Evolutionary conservation across 805 yeast genomes (phyloP).

Genomic region (Ogataea pini): DNA sequence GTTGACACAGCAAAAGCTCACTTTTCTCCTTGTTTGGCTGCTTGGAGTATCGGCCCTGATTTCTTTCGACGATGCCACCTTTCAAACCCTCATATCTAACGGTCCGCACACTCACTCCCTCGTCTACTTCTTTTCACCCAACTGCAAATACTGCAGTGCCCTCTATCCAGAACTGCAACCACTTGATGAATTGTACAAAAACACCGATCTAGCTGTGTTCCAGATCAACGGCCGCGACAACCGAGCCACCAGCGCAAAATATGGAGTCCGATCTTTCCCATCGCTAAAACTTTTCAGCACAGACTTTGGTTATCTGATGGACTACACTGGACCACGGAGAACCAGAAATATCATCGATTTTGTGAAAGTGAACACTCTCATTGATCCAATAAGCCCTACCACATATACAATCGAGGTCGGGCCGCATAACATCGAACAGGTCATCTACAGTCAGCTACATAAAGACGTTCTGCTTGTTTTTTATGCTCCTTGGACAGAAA

Average conservation of each 20-base stretch:
- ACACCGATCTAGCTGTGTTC: slow-evolving; percentile 37
- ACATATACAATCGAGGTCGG: slow-evolving; percentile 16
- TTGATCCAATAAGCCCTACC: slow-evolving; percentile 35
- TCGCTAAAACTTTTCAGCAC: slow-evolving; percentile 46
- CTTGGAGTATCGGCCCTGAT: not conserved
- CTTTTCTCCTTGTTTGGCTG: not conserved
- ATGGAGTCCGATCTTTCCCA: slow-evolving; percentile 49
- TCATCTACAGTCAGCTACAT: slow-evolving; percentile 15
- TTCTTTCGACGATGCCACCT: not conserved
- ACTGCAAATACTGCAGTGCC: slow-evolving; percentile 48
- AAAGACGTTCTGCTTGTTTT: slow-evolving; percentile 35
- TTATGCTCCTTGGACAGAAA: slow-evolving; percentile 39
- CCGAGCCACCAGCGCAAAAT: slow-evolving; percentile 39
- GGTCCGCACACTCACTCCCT: slow-evolving; percentile 38
- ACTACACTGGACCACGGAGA: slow-evolving; percentile 39
- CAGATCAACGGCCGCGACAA: slow-evolving; percentile 38
- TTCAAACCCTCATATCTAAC: slow-evolving; percentile 18
- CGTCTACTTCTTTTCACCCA: slow-evolving; percentile 48
- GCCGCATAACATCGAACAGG: slow-evolving; percentile 18
- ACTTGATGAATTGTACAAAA: slow-evolving; percentile 44
- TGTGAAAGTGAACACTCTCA: slow-evolving; percentile 36
- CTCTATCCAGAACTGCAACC: slow-evolving; percentile 48
- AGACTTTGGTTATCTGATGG: slow-evolving; percentile 41
- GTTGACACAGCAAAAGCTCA: not conserved
- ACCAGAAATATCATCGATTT: slow-evolving; percentile 36